phyloP scores from a whole-genome alignment of 495 filamentous ascomycete species.

The Pseudoneurospora amorphoporcata region DNA sequence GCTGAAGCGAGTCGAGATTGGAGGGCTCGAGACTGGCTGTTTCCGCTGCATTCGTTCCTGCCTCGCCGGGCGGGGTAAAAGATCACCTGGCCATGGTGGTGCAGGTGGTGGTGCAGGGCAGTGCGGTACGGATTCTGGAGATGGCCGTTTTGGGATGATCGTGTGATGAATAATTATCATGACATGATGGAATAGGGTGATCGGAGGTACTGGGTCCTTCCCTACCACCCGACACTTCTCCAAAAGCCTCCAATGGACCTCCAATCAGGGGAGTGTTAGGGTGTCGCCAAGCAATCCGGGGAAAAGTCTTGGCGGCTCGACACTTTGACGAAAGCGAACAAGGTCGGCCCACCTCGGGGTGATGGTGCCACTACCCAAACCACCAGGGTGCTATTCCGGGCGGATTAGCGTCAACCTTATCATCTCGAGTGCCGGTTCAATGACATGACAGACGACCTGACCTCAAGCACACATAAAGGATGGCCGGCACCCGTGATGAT shows the following conservation, averaged over 20 bases:
- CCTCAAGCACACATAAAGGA: neutral
- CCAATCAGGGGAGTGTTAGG: neutral
- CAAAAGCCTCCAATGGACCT: neutral
- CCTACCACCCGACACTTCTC: neutral
- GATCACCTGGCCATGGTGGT: conserved; percentile 1
- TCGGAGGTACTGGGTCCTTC: neutral
- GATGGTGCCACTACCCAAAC: neutral
- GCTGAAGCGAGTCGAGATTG: conserved; percentile 8
- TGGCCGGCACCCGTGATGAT: neutral
- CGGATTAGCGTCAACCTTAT: neutral
- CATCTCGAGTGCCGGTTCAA: neutral
- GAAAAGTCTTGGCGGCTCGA: neutral
- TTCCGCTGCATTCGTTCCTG: conserved; percentile 16
- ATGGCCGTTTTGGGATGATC: conserved; percentile 15
- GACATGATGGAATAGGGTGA: conserved; percentile 15
- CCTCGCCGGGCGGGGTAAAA: conserved; percentile 28
- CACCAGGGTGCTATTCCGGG: neutral
- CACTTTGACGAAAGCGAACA: neutral
- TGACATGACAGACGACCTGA: neutral
- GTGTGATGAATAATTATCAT: conserved; percentile 30
- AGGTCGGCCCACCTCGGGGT: neutral
- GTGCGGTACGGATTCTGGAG: neutral
- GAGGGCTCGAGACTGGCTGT: conserved; percentile 4
- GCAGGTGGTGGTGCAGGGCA: neutral
- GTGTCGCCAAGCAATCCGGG: neutral